These are phyloP conservation scores for Streptanthus diversifolius DNA, from an alignment of 345 rosid genomes.

Conservation along the genomic window DNA sequence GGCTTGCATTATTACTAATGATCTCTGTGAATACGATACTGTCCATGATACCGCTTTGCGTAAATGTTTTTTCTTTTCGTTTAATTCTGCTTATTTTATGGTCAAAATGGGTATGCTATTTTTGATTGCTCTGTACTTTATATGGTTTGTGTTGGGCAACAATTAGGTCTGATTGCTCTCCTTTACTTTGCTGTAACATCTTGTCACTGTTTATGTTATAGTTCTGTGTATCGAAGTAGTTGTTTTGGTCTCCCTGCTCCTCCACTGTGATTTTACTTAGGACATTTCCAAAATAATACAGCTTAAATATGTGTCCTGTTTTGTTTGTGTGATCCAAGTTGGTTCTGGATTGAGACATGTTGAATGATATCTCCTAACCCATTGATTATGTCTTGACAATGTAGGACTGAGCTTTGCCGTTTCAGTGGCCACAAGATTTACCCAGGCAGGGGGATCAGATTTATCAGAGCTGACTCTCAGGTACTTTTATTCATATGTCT, in stretches of 20 bases:
- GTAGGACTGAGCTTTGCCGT: slow-evolving; percentile 74
- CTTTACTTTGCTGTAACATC: neutral
- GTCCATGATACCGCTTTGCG: neutral
- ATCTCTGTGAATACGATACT: neutral
- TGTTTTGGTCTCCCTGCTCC: neutral
- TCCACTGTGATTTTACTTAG: neutral
- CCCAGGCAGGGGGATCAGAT: slow-evolving; percentile 76
- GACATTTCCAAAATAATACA: neutral
- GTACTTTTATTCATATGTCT: slow-evolving; percentile 14
- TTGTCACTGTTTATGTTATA: neutral
- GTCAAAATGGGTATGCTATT: neutral
- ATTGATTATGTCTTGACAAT: slow-evolving; percentile 3
- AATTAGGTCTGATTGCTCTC: neutral
- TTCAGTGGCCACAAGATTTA: slow-evolving; percentile 75
- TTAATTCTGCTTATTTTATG: neutral
- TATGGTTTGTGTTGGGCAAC: neutral
- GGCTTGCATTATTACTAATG: neutral
- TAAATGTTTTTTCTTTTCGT: neutral
- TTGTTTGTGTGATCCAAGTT: neutral
- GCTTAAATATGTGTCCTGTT: neutral
- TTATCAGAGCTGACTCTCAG: slow-evolving; percentile 68
- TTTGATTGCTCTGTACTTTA: neutral
- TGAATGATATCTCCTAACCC: neutral
- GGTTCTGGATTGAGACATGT: neutral
- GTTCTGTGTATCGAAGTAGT: neutral